phyloP scores from a whole-genome alignment of 495 filamentous ascomycete genomes.

The Neurospora tetraspora region DNA sequence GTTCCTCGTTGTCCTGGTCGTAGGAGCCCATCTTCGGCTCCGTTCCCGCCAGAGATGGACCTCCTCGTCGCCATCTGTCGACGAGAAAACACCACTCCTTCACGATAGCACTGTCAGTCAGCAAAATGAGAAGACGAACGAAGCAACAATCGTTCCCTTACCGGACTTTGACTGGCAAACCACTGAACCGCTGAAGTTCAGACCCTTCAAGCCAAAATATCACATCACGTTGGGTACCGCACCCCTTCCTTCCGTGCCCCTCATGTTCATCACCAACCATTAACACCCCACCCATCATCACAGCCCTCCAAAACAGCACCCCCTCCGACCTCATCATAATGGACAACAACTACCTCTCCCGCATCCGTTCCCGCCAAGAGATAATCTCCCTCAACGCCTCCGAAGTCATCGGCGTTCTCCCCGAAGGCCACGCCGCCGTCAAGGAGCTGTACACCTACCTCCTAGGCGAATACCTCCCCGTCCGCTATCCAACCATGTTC shows the following conservation, averaged over 20 bases:
- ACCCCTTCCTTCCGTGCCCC: not conserved
- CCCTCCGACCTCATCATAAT: conserved; percentile 55
- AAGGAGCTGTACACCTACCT: conserved; percentile 59
- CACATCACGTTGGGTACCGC: conserved; percentile 63
- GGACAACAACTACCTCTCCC: conserved; percentile 52
- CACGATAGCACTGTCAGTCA: not conserved
- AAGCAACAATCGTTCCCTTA: conserved; percentile 39
- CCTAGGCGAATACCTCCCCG: conserved; percentile 51
- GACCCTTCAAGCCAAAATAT: conserved; percentile 63
- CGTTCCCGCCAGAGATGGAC: not conserved
- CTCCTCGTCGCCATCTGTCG: not conserved
- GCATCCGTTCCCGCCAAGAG: conserved; percentile 43
- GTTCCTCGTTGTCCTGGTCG: not conserved
- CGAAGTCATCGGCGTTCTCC: conserved; percentile 35
- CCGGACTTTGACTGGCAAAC: conserved; percentile 48
- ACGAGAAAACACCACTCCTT: not conserved
- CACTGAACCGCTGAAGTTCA: conserved; percentile 48
- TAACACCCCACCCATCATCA: not conserved
- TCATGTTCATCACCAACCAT: not conserved
- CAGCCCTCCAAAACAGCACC: conserved; percentile 37
- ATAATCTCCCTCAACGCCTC: conserved; percentile 40
- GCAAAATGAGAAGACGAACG: not conserved
- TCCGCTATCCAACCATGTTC: conserved; percentile 57
- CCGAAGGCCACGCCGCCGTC: conserved; percentile 39
- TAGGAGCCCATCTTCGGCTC: not conserved